These are phyloP conservation scores for Emergomyces pasteurianus DNA, from an alignment of 2,329 filamentous ascomycete species.

Conservation along the genomic window DNA sequence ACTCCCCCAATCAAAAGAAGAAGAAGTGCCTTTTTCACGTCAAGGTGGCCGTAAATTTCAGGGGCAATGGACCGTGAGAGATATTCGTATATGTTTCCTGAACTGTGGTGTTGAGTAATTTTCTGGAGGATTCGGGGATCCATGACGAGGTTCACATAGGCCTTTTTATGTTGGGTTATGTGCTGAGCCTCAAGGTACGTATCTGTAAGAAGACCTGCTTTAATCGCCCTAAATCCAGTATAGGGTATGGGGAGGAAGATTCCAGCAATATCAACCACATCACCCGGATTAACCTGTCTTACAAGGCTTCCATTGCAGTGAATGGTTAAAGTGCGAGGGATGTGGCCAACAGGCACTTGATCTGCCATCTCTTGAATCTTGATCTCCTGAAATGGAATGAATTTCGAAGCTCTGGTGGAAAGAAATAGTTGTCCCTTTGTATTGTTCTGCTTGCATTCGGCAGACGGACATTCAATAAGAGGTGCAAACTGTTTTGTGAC, in stretches of 20 bases:
- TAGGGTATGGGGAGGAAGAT: conserved; percentile 97
- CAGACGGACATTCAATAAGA: conserved; percentile 72
- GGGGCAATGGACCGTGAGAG: conserved; percentile 92
- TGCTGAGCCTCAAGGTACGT: conserved; percentile 94
- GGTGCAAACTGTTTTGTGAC: conserved; percentile 84
- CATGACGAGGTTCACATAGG: conserved; percentile 82
- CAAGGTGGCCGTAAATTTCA: conserved; percentile 90
- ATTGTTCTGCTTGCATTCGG: conserved; percentile 83
- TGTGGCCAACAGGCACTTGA: conserved; percentile 95
- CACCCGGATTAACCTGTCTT: conserved; percentile 79
- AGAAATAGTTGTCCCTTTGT: conserved; percentile 87
- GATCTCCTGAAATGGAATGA: conserved; percentile 93
- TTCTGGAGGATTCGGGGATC: conserved; percentile 67
- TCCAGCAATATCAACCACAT: conserved; percentile 85
- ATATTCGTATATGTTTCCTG: conserved; percentile 89
- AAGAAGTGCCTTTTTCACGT: conserved; percentile 97
- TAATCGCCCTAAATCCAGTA: conserved; percentile 97
- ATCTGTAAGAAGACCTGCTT: conserved; percentile 88
- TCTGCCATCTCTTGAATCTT: conserved; percentile 99
- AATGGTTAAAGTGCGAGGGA: conserved; percentile 80
- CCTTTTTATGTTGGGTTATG: conserved; percentile 93
- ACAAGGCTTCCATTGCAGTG: conserved; percentile 81
- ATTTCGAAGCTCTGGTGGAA: conserved; percentile 93
- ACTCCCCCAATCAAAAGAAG: conserved; percentile 91
- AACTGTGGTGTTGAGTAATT: conserved; percentile 74